Conservation (phyloP, 306 rosid genomes). For the Glycyrrhiza uralensis region DNA sequence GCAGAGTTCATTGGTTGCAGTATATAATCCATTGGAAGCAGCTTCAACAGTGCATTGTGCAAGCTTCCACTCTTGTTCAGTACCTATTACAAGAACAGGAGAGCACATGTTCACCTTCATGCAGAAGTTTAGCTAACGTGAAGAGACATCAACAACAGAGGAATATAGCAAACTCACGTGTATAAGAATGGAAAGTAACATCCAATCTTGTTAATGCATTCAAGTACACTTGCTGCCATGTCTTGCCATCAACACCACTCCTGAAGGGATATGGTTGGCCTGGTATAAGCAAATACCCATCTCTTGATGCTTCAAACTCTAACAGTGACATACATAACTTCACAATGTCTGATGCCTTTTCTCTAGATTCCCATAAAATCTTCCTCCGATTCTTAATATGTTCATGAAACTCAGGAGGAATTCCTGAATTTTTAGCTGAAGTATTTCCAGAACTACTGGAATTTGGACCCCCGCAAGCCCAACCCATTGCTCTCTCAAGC, state of each 20-base stretch:
- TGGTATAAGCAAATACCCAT: conserved; percentile 63
- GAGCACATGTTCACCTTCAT: conserved; percentile 17
- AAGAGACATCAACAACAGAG: conserved; percentile 18
- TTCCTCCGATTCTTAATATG: conserved; percentile 71
- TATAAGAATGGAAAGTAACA: conserved; percentile 70
- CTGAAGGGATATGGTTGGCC: conserved; percentile 61
- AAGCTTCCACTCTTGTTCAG: conserved; percentile 95
- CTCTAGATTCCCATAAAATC: conserved; percentile 75
- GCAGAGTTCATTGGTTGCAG: conserved; percentile 70
- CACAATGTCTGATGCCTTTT: conserved; percentile 73
- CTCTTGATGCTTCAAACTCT: conserved; percentile 93
- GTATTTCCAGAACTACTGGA: conserved; percentile 54
- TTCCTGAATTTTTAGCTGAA: conserved; percentile 69
- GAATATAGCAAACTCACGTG: conserved; percentile 54
- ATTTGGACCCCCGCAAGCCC: conserved; percentile 94
- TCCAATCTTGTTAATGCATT: conserved; percentile 75
- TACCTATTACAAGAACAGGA: conserved; percentile 55
- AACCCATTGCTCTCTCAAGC: conserved; percentile 96
- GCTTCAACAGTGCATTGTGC: conserved; percentile 84
- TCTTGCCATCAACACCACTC: conserved; percentile 59
- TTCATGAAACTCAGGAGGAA: conserved; percentile 89
- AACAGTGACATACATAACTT: conserved; percentile 67
- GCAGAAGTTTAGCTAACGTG: conserved; percentile 5
- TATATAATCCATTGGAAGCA: conserved; percentile 73
- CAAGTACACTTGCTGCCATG: conserved; percentile 86